Conservation (phyloP, 257 asterid species). For the Capsicum rhomboideum region DNA sequence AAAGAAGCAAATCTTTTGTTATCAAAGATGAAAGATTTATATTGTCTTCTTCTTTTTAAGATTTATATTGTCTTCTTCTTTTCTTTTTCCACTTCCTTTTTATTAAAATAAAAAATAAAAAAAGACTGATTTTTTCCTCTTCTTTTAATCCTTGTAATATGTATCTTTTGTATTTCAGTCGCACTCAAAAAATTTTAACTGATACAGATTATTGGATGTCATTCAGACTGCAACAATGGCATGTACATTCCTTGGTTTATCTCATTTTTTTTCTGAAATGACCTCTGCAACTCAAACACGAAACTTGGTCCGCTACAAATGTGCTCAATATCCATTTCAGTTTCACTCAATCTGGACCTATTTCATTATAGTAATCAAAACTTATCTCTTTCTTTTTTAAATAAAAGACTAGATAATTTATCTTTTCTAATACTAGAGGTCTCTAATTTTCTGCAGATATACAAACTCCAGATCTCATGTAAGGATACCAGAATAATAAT, state of each 20-base stretch:
- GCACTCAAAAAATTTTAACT: not conserved
- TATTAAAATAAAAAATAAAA: too few species aligned
- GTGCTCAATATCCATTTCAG: not conserved
- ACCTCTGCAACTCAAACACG: not conserved
- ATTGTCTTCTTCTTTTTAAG: not conserved
- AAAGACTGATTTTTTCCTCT: not conserved
- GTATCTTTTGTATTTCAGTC: not conserved
- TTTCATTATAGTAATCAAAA: not conserved
- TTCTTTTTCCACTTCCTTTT: too few species aligned
- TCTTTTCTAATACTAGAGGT: not conserved
- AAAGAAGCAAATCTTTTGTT: not conserved
- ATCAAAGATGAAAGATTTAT: not conserved
- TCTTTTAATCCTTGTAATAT: not conserved
- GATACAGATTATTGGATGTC: not conserved
- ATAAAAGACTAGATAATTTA: not conserved
- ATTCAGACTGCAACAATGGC: not conserved
- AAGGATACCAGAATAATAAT: not conserved
- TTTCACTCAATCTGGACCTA: not conserved
- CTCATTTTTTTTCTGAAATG: not conserved
- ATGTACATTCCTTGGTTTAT: not conserved
- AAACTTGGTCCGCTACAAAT: not conserved
- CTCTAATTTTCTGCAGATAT: not conserved
- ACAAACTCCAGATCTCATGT: not conserved
- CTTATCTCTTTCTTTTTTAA: not conserved
- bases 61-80: not conserved